These are phyloP conservation scores for Lunasporangiospora selenospora DNA, from an alignment of 192 early-diverging fungal species.

Conservation along the genomic window DNA sequence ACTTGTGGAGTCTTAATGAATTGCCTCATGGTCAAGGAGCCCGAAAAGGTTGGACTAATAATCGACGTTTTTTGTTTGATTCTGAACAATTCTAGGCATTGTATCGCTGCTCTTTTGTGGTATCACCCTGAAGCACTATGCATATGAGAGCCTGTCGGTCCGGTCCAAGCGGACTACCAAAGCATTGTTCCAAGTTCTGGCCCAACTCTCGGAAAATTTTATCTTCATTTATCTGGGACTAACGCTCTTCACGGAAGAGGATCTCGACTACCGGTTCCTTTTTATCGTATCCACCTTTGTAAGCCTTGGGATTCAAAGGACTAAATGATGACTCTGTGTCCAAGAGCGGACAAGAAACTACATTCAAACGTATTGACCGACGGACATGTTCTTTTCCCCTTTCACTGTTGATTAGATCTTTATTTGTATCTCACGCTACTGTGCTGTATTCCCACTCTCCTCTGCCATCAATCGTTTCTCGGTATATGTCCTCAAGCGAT, in stretches of 20 bases:
- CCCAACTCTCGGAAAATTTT: slow-evolving; percentile 95
- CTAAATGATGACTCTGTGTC: too few relatives aligned
- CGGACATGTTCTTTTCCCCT: not conserved
- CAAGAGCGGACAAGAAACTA: not conserved
- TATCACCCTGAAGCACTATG: slow-evolving; percentile 93
- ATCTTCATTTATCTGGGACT: slow-evolving; percentile 97
- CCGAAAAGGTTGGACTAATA: too few relatives aligned
- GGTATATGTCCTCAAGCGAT: slow-evolving; percentile 56
- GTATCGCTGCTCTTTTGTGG: slow-evolving; percentile 94
- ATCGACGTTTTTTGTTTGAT: not conserved
- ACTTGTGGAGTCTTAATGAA: too few relatives aligned
- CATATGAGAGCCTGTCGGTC: slow-evolving; percentile 87
- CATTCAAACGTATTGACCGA: not conserved
- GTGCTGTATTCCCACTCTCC: slow-evolving; percentile 86
- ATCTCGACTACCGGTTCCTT: slow-evolving; percentile 74
- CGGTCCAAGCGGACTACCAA: slow-evolving; percentile 83
- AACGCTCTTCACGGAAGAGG: slow-evolving; percentile 85
- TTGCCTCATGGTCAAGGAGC: too few relatives aligned
- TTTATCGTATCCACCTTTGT: slow-evolving; percentile 80
- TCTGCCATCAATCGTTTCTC: slow-evolving; percentile 80
- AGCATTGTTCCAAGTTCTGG: slow-evolving; percentile 92
- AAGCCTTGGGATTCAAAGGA: too few relatives aligned
- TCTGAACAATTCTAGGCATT: slow-evolving; percentile 56
- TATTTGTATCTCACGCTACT: slow-evolving; percentile 88
- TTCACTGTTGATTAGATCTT: slow-evolving; percentile 57